phyloP scores from a whole-genome alignment of 495 filamentous ascomycete species.

The Aspergillus sclerotiicarbonarius region DNA sequence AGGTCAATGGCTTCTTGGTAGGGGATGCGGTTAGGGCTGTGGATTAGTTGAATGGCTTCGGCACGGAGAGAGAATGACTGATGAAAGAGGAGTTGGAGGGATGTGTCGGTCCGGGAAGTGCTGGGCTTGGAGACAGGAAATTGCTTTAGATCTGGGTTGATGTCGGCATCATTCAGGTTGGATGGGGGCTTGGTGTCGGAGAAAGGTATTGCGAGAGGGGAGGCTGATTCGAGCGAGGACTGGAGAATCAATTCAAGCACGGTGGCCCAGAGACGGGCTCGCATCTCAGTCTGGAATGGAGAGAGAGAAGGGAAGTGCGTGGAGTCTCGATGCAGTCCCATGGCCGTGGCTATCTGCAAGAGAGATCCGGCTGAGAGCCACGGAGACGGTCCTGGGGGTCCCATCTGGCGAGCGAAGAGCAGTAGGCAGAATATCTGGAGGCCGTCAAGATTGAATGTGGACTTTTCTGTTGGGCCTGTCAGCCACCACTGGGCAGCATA shows the following conservation, averaged over 20 bases:
- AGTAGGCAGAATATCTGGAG: conserved; percentile 52
- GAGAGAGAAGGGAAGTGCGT: conserved; percentile 45
- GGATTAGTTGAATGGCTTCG: conserved; percentile 35
- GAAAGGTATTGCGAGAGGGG: conserved; percentile 41
- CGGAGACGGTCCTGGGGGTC: conserved; percentile 42
- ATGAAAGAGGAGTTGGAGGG: conserved; percentile 43
- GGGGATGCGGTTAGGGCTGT: conserved; percentile 32
- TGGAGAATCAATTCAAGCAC: conserved; percentile 55
- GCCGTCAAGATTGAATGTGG: conserved; percentile 36
- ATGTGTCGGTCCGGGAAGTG: conserved; percentile 40
- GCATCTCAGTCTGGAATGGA: conserved; percentile 47
- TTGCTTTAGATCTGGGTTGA: conserved; percentile 31
- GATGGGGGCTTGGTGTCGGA: conserved; percentile 46
- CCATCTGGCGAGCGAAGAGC: conserved; percentile 47
- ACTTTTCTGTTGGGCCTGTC: conserved; percentile 46
- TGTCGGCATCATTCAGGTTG: conserved; percentile 49
- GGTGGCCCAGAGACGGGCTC: conserved; percentile 56
- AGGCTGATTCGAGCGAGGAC: conserved; percentile 37
- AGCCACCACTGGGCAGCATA: conserved; percentile 56
- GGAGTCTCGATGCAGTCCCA: conserved; percentile 57
- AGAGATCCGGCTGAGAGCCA: conserved; percentile 52
- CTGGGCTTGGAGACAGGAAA: conserved; percentile 25
- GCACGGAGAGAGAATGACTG: conserved; percentile 40
- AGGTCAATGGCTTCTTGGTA: conserved; percentile 35
- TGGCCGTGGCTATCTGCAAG: conserved; percentile 46